These are phyloP conservation scores for Penicillium antarcticum DNA, from an alignment of 495 filamentous ascomycete species.

Conservation along the genomic window DNA sequence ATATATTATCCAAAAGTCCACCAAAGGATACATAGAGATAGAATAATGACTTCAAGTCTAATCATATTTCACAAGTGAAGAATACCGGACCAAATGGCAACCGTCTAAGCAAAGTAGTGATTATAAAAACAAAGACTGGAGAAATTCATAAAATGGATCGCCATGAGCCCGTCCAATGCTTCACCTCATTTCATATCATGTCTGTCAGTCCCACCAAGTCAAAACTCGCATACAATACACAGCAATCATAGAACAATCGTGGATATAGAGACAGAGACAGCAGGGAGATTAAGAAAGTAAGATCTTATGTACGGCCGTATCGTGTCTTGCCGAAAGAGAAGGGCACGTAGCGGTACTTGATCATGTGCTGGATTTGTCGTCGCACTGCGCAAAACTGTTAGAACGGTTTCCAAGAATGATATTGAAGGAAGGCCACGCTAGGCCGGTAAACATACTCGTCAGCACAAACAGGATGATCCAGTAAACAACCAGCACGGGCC, in stretches of 20 bases:
- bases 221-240: conserved; percentile 17
- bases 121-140: conserved; percentile 15
- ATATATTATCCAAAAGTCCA: too few species aligned
- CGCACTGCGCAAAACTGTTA: conserved; percentile 60
- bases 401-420: not conserved
- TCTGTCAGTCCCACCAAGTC: conserved; percentile 12
- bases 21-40: not conserved
- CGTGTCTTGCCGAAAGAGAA: conserved; percentile 90
- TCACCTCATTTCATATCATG: conserved; percentile 13
- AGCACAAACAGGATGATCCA: conserved; percentile 94
- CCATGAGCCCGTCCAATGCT: conserved; percentile 7
- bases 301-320: conserved; percentile 52
- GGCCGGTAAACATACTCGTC: conserved; percentile 68
- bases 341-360: conserved; percentile 98
- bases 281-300: conserved; percentile 1
- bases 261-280: conserved; percentile 16
- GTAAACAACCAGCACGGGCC: conserved; percentile 96
- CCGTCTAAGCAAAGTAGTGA: conserved; percentile 15
- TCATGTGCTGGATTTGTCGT: conserved; percentile 99
- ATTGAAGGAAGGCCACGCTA: too few species aligned
- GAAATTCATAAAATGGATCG: conserved; percentile 17
- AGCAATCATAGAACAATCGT: conserved; percentile 9
- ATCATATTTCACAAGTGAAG: conserved; percentile 29
- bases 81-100: conserved; percentile 7
- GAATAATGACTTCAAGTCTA: conserved; percentile 17